These are phyloP conservation scores for Fusarium sp. DNA, from an alignment of 2,329 filamentous ascomycete genomes.

Conservation along the genomic window DNA sequence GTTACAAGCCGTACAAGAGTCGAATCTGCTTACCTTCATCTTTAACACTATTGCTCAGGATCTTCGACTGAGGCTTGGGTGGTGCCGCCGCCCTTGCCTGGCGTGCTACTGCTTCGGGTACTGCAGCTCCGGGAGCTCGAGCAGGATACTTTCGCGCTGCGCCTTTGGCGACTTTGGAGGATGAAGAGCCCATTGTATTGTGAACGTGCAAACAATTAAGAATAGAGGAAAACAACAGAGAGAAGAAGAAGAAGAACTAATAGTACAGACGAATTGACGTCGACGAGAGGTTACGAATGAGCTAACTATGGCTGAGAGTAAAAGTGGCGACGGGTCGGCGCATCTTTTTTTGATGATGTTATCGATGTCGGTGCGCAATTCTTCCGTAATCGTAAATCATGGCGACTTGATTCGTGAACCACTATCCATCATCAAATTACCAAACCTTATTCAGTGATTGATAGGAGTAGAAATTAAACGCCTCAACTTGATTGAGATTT, in stretches of 20 bases:
- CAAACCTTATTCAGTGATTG: background rate
- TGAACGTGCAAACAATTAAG: background rate
- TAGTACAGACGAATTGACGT: slow-evolving; percentile 8
- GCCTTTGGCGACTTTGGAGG: slow-evolving; percentile 61
- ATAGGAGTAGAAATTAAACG: background rate
- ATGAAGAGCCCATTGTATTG: slow-evolving; percentile 62
- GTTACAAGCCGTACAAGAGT: background rate
- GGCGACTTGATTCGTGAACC: background rate
- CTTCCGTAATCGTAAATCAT: slow-evolving; percentile 39
- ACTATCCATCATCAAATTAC: no score
- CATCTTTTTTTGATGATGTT: slow-evolving; percentile 39
- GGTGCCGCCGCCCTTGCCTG: slow-evolving; percentile 33
- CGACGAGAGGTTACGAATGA: background rate
- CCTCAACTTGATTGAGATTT: background rate
- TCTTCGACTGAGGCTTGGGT: slow-evolving; percentile 15
- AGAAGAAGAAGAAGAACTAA: background rate
- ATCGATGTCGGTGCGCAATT: slow-evolving; percentile 44
- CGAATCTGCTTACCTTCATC: slow-evolving; percentile 41
- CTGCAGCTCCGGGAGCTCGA: slow-evolving; percentile 51
- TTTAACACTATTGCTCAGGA: slow-evolving; percentile 27
- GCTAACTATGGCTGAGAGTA: background rate
- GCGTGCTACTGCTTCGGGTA: slow-evolving; percentile 36
- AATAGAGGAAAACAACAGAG: background rate
- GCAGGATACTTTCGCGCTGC: slow-evolving; percentile 62
- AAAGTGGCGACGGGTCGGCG: slow-evolving; percentile 14